These are phyloP conservation scores for Cyclotella sp. DNA, from an alignment of 108 stramenopile species.

Conservation along the genomic window DNA sequence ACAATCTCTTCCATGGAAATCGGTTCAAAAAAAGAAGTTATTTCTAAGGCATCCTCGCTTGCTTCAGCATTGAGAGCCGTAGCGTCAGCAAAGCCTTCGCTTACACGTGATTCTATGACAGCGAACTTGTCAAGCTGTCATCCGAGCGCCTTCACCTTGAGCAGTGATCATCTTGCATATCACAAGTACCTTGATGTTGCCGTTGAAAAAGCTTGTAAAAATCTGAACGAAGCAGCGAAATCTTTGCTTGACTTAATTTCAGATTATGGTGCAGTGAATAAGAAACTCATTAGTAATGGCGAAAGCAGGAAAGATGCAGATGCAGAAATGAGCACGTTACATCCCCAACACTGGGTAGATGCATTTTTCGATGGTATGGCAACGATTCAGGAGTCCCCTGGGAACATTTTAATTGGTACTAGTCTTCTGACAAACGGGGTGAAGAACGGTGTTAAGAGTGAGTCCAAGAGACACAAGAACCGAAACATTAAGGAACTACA, in stretches of 20 bases:
- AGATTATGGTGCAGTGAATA: conserved; percentile 5
- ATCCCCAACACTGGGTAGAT: conserved; percentile 19
- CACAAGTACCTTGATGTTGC: conserved; percentile 3
- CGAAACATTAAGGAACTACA: not conserved
- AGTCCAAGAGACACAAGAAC: conserved; percentile 6
- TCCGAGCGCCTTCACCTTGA: not conserved
- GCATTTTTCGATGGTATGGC: conserved; percentile 24
- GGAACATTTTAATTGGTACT: not conserved
- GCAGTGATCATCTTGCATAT: not conserved
- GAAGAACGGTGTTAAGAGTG: conserved; percentile 14
- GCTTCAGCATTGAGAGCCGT: conserved; percentile 43
- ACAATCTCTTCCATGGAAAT: conserved; percentile 14
- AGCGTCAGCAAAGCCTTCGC: conserved; percentile 26
- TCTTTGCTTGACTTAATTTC: conserved; percentile 16
- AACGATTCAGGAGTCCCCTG: conserved; percentile 16
- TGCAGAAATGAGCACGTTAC: not conserved
- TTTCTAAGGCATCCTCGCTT: conserved; percentile 21
- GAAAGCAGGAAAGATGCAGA: conserved; percentile 25
- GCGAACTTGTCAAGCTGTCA: not conserved
- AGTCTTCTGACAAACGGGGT: conserved; percentile 23
- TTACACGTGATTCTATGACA: not conserved
- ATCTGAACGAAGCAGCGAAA: conserved; percentile 24
- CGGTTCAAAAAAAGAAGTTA: not conserved
- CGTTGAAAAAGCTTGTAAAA: conserved; percentile 27
- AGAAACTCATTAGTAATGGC: conserved; percentile 21